A percentile compares a stretch with the other conserved stretches of the same genome.
phyloP scores from a whole-genome alignment of 2,329 filamentous ascomycete species.

The Trichocomaceae sp. region DNA sequence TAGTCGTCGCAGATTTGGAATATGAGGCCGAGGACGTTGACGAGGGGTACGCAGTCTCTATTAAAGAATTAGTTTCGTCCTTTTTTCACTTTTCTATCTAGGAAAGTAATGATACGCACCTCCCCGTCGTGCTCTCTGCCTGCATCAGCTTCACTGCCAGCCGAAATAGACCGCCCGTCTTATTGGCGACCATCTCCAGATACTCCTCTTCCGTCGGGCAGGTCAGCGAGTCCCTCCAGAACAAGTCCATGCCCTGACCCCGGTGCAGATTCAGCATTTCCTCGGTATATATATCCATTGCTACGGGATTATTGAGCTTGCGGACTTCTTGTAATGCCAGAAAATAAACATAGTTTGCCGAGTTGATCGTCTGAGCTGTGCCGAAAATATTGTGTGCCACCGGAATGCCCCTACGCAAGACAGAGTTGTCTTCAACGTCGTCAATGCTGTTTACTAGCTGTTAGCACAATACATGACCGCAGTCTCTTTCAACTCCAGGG shows the following conservation, averaged over 20 bases:
- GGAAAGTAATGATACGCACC: constrained; percentile 11
- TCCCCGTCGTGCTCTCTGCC: constrained; percentile 32
- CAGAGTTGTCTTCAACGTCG: constrained; percentile 45
- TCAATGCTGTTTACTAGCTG: constrained; percentile 32
- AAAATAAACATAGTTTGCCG: constrained; percentile 46
- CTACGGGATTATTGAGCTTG: constrained; percentile 33
- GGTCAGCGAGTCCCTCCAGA: constrained; percentile 42
- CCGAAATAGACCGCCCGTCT: constrained; percentile 44
- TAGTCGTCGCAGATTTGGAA: constrained; percentile 63
- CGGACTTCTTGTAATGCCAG: constrained; percentile 38
- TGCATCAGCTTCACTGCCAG: constrained; percentile 43
- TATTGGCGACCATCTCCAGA: constrained; percentile 45
- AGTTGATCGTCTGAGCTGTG: constrained; percentile 47
- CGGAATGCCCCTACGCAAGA: constrained; percentile 43
- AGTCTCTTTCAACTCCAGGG: too few species aligned
- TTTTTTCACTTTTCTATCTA: neutral
- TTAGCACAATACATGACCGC: neutral
- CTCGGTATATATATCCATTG: constrained; percentile 40
- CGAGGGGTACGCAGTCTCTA: constrained; percentile 54
- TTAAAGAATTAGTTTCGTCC: neutral
- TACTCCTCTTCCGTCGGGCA: constrained; percentile 45
- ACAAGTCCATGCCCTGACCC: constrained; percentile 45
- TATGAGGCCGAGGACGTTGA: constrained; percentile 50
- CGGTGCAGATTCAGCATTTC: constrained; percentile 43
- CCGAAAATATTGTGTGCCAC: constrained; percentile 47